These are phyloP conservation scores for Rhododendron ovatum DNA, from an alignment of 148 eudicot genomes.

Conservation along the genomic window DNA sequence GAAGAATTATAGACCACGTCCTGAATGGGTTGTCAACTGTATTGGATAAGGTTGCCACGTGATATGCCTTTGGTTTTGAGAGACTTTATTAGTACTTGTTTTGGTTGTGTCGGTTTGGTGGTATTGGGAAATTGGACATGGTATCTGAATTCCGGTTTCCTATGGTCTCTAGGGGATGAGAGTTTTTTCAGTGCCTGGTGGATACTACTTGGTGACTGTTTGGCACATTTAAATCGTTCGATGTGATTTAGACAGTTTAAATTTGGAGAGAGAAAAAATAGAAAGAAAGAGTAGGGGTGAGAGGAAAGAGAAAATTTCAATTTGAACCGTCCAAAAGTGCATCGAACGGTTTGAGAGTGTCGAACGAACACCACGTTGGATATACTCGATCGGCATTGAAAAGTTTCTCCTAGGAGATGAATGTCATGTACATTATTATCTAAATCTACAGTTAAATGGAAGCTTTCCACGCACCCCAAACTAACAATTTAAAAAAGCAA, in stretches of 20 bases:
- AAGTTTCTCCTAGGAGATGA: too few relatives aligned
- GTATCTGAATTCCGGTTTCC: neutral
- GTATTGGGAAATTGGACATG: constrained; percentile 1
- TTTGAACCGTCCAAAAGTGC: too few relatives aligned
- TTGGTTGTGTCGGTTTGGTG: neutral
- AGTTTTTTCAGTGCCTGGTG: too few relatives aligned
- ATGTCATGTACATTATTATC: neutral
- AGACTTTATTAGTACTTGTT: neutral
- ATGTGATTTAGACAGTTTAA: too few relatives aligned
- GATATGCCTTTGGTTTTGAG: neutral
- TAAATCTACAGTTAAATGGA: neutral
- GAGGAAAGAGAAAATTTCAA: too few relatives aligned
- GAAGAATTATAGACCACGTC: neutral
- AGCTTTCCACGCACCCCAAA: neutral
- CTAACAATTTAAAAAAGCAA: neutral
- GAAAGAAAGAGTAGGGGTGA: too few relatives aligned
- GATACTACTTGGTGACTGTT: too few relatives aligned
- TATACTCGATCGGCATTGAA: too few relatives aligned
- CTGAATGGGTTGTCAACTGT: neutral
- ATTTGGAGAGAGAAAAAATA: too few relatives aligned
- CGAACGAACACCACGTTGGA: too few relatives aligned
- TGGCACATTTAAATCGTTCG: fast-evolving
- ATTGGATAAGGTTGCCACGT: constrained; percentile 22
- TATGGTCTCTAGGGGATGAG: neutral
- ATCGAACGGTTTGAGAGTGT: too few relatives aligned